phyloP scores from a whole-genome alignment of 2,329 filamentous ascomycete genomes.

The Shiraia bambusicola region DNA sequence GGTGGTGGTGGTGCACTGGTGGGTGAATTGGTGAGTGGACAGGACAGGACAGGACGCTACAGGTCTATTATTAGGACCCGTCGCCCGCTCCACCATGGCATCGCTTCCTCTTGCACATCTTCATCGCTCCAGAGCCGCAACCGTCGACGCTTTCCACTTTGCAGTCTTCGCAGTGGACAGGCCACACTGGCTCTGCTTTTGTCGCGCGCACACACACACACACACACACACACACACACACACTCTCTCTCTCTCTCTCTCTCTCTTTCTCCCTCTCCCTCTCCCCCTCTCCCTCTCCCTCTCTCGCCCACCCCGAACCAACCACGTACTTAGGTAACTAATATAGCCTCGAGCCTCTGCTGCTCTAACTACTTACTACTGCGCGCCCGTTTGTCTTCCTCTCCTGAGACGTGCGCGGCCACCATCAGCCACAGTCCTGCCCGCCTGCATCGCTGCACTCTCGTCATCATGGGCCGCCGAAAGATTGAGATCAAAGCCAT shows the following conservation, averaged over 20 bases:
- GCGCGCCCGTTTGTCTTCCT: constrained; percentile 27
- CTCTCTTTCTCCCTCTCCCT: too few species aligned
- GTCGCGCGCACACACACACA: constrained; percentile 26
- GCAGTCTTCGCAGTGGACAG: constrained; percentile 7
- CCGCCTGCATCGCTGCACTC: constrained; percentile 7
- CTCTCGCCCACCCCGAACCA: too few species aligned
- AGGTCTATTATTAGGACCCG: constrained; percentile 31
- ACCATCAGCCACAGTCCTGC: constrained; percentile 24
- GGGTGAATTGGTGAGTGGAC: constrained; percentile 15
- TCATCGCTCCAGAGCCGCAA: constrained; percentile 37
- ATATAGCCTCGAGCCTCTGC: too few species aligned
- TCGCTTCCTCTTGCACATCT: constrained; percentile 31
- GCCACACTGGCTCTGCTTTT: constrained; percentile 2
- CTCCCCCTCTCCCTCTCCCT: too few species aligned
- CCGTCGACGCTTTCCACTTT: constrained; percentile 1
- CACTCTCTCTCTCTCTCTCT: too few species aligned
- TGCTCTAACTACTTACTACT: too few species aligned
- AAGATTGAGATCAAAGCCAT: constrained; percentile 99
- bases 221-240: too few species aligned
- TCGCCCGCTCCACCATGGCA: constrained; percentile 24
- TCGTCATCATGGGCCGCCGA: constrained; percentile 77
- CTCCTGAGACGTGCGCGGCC: too few species aligned
- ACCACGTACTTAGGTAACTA: too few species aligned
- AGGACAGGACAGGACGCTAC: constrained; percentile 11
- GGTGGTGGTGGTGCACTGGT: background rate